Percentiles rank a stretch among this genome's conserved stretches.
These are phyloP conservation scores for Ophiostoma ips DNA, from an alignment of 2,329 filamentous ascomycete species.

Conservation along the genomic window DNA sequence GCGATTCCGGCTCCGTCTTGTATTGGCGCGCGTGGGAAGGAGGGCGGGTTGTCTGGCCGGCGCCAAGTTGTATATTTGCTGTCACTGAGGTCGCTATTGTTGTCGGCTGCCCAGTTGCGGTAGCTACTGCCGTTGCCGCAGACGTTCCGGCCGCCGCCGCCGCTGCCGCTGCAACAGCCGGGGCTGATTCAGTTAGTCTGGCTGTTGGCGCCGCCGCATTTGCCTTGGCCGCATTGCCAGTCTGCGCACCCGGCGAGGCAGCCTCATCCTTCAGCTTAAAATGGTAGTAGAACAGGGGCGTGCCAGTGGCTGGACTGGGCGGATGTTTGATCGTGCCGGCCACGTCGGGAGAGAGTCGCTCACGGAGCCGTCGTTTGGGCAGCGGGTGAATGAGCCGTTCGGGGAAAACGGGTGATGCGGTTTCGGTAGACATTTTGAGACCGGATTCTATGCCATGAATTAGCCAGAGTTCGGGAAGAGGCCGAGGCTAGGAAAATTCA, in stretches of 20 bases:
- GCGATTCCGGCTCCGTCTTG: constrained; percentile 47
- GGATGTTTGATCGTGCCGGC: constrained; percentile 75
- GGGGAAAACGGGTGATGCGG: constrained; percentile 66
- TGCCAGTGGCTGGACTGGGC: constrained; percentile 53
- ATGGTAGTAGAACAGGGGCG: constrained; percentile 65
- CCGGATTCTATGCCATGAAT: constrained; percentile 25
- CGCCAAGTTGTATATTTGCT: background rate
- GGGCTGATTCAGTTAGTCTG: background rate
- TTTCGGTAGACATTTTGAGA: constrained; percentile 54
- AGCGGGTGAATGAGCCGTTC: constrained; percentile 87
- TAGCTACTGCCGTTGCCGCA: background rate
- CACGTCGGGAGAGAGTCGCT: constrained; percentile 72
- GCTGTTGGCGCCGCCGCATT: background rate
- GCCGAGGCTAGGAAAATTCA: background rate
- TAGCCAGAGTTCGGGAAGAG: background rate
- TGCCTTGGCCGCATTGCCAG: background rate
- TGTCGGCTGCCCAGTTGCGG: background rate
- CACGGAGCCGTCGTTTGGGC: constrained; percentile 76
- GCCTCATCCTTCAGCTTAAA: constrained; percentile 37
- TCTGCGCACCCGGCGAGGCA: constrained; percentile 29
- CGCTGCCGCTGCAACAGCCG: too few species aligned
- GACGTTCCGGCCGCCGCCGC: too few species aligned
- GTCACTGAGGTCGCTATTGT: background rate
- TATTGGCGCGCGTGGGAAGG: constrained; percentile 17
- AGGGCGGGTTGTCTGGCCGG: background rate